Conservation (phyloP, 2,329 filamentous ascomycete species). For the Escovopsis sp. region DNA sequence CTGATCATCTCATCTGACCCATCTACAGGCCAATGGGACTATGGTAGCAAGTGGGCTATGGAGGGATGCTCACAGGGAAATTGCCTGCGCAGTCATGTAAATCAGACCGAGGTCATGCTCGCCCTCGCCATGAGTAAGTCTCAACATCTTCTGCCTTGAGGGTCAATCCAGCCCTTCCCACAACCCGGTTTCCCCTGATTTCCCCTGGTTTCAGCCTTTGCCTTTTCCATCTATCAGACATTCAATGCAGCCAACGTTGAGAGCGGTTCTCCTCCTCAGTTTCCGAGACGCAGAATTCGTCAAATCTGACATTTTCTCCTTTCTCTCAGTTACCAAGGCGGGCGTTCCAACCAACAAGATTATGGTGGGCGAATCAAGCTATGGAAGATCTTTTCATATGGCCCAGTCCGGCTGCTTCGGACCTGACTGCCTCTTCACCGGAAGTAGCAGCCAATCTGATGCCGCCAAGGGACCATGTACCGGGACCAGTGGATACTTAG, state of each 20-base stretch:
- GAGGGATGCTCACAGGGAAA: slow-evolving; percentile 16
- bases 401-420: slow-evolving; percentile 1
- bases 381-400: slow-evolving; percentile 4
- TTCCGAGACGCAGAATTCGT: not conserved
- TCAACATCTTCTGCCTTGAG: too few species aligned
- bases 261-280: not conserved
- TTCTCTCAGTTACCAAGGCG: not conserved
- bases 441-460: slow-evolving; percentile 4
- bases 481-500: slow-evolving; percentile 12
- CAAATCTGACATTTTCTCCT: too few species aligned
- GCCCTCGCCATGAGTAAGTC: slow-evolving; percentile 18
- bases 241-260: too few species aligned
- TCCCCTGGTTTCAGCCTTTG: too few species aligned
- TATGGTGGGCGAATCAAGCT: slow-evolving; percentile 1
- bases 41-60: slow-evolving; percentile 13
- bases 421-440: not conserved
- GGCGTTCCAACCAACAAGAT: not conserved
- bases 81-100: slow-evolving; percentile 22
- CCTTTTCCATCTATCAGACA: too few species aligned
- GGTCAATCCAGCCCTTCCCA: not conserved
- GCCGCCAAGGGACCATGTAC: slow-evolving; percentile 13
- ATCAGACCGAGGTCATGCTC: slow-evolving; percentile 21
- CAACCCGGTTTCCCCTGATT: too few species aligned
- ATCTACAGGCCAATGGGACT: slow-evolving; percentile 5
- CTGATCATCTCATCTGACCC: not conserved